These are phyloP conservation scores for Fusarium sp. DNA, from an alignment of 2,329 filamentous ascomycete species.

Conservation along the genomic window DNA sequence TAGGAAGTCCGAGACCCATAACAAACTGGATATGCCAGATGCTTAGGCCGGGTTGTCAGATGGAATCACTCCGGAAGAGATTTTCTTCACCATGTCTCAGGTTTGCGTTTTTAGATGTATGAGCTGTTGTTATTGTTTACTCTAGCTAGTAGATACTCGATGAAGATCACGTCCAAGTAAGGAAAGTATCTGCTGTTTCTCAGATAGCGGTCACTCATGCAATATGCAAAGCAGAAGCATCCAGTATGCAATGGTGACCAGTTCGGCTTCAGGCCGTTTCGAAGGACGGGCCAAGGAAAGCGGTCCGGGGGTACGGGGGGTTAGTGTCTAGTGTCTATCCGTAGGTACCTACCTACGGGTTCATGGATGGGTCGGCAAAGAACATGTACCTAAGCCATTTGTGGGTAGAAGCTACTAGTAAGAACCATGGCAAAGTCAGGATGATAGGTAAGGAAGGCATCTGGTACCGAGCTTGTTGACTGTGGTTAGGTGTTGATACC, in stretches of 20 bases:
- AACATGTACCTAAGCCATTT: background rate
- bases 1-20: constrained; percentile 9
- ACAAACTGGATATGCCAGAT: constrained; percentile 1
- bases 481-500: background rate
- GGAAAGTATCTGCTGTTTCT: constrained; percentile 3
- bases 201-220: constrained; percentile 35
- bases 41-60: background rate
- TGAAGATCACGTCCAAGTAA: background rate
- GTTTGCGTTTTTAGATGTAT: background rate
- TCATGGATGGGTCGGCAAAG: constrained; percentile 11
- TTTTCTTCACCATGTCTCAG: constrained; percentile 1
- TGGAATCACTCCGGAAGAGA: background rate
- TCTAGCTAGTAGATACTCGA: background rate
- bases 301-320: constrained; percentile 23
- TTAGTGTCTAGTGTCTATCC: background rate
- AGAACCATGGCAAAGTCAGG: background rate
- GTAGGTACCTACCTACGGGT: background rate
- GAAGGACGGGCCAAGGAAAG: constrained; percentile 27
- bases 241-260: constrained; percentile 7
- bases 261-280: constrained; percentile 28
- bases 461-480: constrained; percentile 5
- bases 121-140: constrained; percentile 7
- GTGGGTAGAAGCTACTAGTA: background rate
- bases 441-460: constrained; percentile 2
- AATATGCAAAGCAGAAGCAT: constrained; percentile 9